Conservation (phyloP, 228 moss, liverwort and hornwort genomes). For the Sphagnum magellanicum region DNA sequence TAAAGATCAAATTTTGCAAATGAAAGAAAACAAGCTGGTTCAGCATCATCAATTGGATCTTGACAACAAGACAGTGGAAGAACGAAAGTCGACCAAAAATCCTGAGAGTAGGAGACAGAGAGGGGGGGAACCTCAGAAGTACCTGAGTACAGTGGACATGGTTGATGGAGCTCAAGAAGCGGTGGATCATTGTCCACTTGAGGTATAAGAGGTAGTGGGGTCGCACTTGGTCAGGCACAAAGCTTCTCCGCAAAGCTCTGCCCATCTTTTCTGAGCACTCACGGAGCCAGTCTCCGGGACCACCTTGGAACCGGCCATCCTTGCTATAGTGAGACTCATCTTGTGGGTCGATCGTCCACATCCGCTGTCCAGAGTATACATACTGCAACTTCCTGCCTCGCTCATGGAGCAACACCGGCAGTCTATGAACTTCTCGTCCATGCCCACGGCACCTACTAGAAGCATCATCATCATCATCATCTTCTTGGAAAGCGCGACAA, state of each 20-base stretch:
- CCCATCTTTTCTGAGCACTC: conserved; percentile 22
- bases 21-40: too few species aligned
- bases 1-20: too few species aligned
- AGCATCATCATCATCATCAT: conserved; percentile 1
- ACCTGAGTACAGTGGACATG: conserved; percentile 98
- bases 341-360: conserved; percentile 48
- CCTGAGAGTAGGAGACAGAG: neutral
- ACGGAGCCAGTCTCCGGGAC: conserved; percentile 22
- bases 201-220: conserved; percentile 77
- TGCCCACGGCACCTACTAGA: neutral
- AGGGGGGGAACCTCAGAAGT: neutral
- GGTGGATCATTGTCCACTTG: conserved; percentile 84
- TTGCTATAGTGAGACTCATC: conserved; percentile 15
- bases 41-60: neutral
- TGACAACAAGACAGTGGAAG: neutral
- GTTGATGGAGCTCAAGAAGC: conserved; percentile 73
- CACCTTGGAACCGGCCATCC: conserved; percentile 6
- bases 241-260: conserved; percentile 46
- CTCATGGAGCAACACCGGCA: conserved; percentile 59
- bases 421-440: conserved; percentile 36
- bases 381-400: conserved; percentile 72
- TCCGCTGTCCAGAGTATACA: conserved; percentile 59
- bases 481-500: conserved; percentile 9
- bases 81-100: neutral
- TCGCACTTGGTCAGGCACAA: conserved; percentile 80